Evolutionary conservation across 768 basidiomycete genomes (phyloP).

Genomic region (Tulasnella sp.): DNA sequence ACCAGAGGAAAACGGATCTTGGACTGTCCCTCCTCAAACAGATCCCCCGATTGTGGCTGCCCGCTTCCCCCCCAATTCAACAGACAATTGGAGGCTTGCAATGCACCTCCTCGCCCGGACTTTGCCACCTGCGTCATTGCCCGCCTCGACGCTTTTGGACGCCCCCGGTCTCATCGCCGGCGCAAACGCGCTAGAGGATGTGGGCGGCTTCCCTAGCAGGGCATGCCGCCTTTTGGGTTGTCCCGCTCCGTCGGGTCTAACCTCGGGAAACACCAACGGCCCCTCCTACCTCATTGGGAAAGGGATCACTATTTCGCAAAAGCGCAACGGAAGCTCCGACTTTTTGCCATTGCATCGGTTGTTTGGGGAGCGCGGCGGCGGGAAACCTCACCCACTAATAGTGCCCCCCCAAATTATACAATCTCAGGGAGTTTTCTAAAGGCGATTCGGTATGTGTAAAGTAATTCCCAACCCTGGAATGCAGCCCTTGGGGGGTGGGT

Average conservation of each 20-base stretch:
- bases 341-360: slow-evolving; percentile 10
- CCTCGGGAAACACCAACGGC: background rate
- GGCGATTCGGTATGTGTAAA: background rate
- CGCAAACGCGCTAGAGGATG: no score
- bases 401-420: background rate
- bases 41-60: background rate
- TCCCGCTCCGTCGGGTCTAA: slow-evolving; percentile 8
- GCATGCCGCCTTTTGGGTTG: slow-evolving; percentile 9
- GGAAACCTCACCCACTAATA: background rate
- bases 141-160: background rate
- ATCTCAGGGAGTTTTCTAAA: background rate
- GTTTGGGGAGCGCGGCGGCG: background rate
- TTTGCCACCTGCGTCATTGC: background rate
- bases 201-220: background rate
- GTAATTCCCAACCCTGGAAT: slow-evolving; percentile 10
- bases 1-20: background rate
- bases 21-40: background rate
- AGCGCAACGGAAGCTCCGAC: background rate
- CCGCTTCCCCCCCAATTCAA: background rate
- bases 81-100: background rate
- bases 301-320: background rate
- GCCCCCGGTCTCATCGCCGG: background rate
- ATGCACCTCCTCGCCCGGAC: background rate
- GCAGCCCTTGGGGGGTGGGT: background rate
- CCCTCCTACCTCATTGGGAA: background rate